Evolutionary conservation across 2,329 filamentous ascomycete species (phyloP).

Genomic region (Epichloe typhina): DNA sequence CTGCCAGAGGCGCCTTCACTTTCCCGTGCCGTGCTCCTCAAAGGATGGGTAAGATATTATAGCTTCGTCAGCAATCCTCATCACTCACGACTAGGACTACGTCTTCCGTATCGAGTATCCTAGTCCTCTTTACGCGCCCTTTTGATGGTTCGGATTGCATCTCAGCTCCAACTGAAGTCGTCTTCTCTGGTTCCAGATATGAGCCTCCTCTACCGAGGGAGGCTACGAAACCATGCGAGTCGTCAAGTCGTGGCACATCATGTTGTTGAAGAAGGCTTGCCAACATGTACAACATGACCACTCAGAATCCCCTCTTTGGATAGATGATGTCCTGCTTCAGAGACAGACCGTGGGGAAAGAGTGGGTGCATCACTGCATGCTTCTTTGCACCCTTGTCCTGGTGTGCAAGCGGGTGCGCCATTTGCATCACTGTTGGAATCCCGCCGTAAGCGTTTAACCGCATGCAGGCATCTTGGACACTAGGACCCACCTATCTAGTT

Average conservation of each 20-base stretch:
- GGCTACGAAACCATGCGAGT: not conserved
- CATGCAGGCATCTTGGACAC: no score
- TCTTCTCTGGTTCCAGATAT: not conserved
- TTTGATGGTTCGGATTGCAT: not conserved
- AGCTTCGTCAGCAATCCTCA: not conserved
- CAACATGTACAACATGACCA: not conserved
- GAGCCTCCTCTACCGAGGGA: not conserved
- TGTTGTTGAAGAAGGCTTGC: not conserved
- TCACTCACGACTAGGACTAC: not conserved
- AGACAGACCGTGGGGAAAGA: slow-evolving; percentile 1
- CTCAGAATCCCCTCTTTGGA: not conserved
- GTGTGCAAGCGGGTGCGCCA: not conserved
- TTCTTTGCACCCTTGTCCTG: not conserved
- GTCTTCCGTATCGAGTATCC: not conserved
- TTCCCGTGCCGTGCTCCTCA: not conserved
- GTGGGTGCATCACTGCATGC: not conserved
- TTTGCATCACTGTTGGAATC: not conserved
- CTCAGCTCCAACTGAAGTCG: not conserved
- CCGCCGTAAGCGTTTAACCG: no score
- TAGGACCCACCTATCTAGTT: no score
- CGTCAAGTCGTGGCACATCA: not conserved
- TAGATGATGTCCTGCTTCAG: slow-evolving; percentile 4
- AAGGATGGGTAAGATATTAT: not conserved
- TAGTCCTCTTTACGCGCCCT: not conserved
- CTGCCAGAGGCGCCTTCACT: not conserved